Conservation (phyloP, 2,329 filamentous ascomycete genomes). For the Colletotrichum sojae region DNA sequence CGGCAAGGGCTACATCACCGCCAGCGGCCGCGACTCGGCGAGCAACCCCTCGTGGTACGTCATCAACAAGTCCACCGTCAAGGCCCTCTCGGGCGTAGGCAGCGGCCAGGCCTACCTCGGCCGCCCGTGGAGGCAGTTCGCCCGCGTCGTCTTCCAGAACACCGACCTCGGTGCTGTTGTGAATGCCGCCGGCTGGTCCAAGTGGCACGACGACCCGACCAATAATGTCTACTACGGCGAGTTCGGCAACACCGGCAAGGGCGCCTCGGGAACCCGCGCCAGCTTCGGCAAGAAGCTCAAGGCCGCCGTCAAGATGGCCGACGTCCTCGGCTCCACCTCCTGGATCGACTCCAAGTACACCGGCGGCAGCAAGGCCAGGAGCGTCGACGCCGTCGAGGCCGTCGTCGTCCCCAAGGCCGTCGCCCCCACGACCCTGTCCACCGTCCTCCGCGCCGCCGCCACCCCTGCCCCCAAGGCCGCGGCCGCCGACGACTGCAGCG, state of each 20-base stretch:
- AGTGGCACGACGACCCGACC: constrained; percentile 67
- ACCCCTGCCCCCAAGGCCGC: constrained; percentile 18
- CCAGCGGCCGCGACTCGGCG: constrained; percentile 56
- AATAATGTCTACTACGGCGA: constrained; percentile 70
- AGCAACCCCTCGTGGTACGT: constrained; percentile 59
- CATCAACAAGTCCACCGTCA: constrained; percentile 60
- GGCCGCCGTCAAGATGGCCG: constrained; percentile 51
- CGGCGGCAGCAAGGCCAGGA: constrained; percentile 12
- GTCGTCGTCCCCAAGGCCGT: constrained; percentile 3
- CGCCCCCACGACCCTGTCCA: constrained; percentile 17
- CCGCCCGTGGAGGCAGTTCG: constrained; percentile 62
- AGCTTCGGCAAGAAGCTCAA: constrained; percentile 56
- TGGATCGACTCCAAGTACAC: constrained; percentile 44
- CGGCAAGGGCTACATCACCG: constrained; percentile 58
- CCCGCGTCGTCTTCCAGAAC: constrained; percentile 64
- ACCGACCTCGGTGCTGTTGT: constrained; percentile 69
- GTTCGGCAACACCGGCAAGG: constrained; percentile 71
- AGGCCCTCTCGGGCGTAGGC: constrained; percentile 54
- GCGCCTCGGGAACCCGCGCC: constrained; percentile 67
- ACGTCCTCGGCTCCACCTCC: constrained; percentile 48
- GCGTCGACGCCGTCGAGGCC: not conserved
- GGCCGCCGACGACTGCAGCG: constrained; percentile 29
- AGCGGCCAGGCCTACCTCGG: constrained; percentile 62
- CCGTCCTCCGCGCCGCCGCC: constrained; percentile 26
- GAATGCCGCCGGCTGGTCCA: constrained; percentile 70